Base-by-base conservation (phyloP, 768 basidiomycete species). In the Suillus occidentalis region DNA sequence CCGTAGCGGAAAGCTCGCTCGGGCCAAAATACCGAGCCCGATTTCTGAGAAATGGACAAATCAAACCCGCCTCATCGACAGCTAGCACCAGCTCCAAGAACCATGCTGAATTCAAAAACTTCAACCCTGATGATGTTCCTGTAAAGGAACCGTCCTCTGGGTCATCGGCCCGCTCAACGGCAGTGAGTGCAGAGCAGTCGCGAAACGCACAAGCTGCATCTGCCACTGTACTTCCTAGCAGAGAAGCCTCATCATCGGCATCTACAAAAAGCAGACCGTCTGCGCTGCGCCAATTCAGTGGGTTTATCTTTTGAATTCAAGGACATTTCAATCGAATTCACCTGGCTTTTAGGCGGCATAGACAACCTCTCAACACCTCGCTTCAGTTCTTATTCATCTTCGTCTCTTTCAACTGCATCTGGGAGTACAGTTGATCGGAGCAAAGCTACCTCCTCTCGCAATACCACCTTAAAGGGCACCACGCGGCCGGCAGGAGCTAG, bases 271-370 rank as follows among this genome's bases (percentile, higher is more conserved):
- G 25, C 18, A 42, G 1, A 10, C 25, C 25, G 18, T 40, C 39
- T 59, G 28, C 42, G 25, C 10, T 42, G 10, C 10, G 10, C 25
- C 25, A 42, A 59, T 25, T 59, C 18, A 40, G 57, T 58, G 16
- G 57, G 57, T 59, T 42, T 28, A 28, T 59, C 53, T 59, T 59
- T 59, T n/a, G n/a, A n/a, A n/a, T n/a, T 59, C 25, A 20, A 20
- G 40, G 25, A 28, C 25, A 42, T 59, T 40, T 28, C 25, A 59
- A 9, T 20, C 6, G 3, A 59, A 42, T 59, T 59, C 40, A 59
- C 9, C 22, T 5, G 37, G 3, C 9, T 40, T 18, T 25, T 42
- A 59, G 58, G 58, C 6, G 18, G 25, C 25, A 42, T 42, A 18
- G 39, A 59, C 42, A 20, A 59, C 9, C 18, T 13, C 10, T 20